Conservation (phyloP, 2,329 filamentous ascomycete genomes). For the Exophiala sp. region DNA sequence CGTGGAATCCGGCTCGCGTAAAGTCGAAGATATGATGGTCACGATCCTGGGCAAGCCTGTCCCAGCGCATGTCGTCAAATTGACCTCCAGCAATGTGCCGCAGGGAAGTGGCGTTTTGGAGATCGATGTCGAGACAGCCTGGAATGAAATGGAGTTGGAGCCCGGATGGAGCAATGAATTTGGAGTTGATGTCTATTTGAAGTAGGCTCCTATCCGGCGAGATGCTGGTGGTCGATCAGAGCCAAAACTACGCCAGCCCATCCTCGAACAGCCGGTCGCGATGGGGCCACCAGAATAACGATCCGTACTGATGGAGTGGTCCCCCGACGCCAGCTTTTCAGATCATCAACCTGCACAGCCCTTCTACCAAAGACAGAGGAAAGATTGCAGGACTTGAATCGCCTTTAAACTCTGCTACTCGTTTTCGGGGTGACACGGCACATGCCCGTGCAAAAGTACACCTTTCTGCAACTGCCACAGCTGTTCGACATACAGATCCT, state of each 20-base stretch:
- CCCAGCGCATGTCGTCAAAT: constrained; percentile 61
- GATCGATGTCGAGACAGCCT: constrained; percentile 73
- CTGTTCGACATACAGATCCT: too few species aligned
- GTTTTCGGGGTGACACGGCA: too few species aligned
- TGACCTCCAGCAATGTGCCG: constrained; percentile 31
- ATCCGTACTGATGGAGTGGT: too few species aligned
- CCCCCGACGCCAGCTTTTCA: too few species aligned
- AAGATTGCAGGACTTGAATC: too few species aligned
- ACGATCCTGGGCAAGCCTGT: constrained; percentile 70
- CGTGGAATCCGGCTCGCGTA: constrained; percentile 25
- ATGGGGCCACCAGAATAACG: too few species aligned
- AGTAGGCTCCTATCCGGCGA: background rate
- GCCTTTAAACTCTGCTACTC: too few species aligned
- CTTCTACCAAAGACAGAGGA: too few species aligned
- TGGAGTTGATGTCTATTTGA: constrained; percentile 59
- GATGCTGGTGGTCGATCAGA: background rate
- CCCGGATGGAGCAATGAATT: constrained; percentile 79
- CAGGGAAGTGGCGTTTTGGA: constrained; percentile 56
- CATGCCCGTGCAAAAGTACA: too few species aligned
- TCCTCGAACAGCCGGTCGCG: too few species aligned
- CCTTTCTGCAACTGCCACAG: too few species aligned
- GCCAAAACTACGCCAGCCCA: background rate
- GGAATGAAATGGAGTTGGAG: constrained; percentile 67
- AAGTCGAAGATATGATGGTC: constrained; percentile 66
- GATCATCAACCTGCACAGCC: too few species aligned